Base-by-base conservation (phyloP, 352 stramenopile species). In the Lagenidium giganteum region DNA sequence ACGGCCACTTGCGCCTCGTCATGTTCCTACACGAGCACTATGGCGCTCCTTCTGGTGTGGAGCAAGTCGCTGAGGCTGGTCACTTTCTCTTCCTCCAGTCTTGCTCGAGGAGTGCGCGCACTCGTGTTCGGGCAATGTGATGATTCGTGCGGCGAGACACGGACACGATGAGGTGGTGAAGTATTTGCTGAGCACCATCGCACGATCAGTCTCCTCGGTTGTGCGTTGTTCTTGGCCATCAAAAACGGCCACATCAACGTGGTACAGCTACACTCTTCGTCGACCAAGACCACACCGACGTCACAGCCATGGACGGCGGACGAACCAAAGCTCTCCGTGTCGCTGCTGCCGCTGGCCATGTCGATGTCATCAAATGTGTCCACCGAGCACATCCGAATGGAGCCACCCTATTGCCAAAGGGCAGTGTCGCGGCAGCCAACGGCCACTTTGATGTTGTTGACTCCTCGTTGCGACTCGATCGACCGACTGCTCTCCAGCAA, bases 1-100 rank as follows among this genome's bases (percentile, higher is more conserved):
- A 74, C 17, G 69, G 69, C 7, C 64, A 82, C 47, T 35, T 80
- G 25, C 26, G 55, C 2, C 47, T 82, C 12, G 52, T 85, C 1
- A 31, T 52, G 35, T 85, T 67, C 50, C 31, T 85, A 1, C 62
- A 83, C 39, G 21, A 29, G 5, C 41, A 80, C 33, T 66, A 64
- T 8, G 32, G n/a, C n/a, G n/a, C n/a, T n/a, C n/a, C n/a, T n/a
- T n/a, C n/a, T n/a, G n/a, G n/a, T n/a, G n/a, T n/a, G n/a, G n/a
- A n/a, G n/a, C n/a, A n/a, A n/a, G n/a, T n/a, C n/a, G n/a, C n/a
- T n/a, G n/a, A n/a, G n/a, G n/a, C n/a, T n/a, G n/a, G n/a, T n/a
- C n/a, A n/a, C n/a, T n/a, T n/a, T n/a, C n/a, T n/a, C n/a, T n/a
- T n/a, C n/a, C n/a, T n/a, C n/a, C n/a, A n/a, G n/a, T n/a, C n/a